Evolutionary conservation across 805 yeast genomes (phyloP), one percentile per base, ranked within the genome.

Genomic region (Cyberlindnera euphorbiiphila): DNA sequence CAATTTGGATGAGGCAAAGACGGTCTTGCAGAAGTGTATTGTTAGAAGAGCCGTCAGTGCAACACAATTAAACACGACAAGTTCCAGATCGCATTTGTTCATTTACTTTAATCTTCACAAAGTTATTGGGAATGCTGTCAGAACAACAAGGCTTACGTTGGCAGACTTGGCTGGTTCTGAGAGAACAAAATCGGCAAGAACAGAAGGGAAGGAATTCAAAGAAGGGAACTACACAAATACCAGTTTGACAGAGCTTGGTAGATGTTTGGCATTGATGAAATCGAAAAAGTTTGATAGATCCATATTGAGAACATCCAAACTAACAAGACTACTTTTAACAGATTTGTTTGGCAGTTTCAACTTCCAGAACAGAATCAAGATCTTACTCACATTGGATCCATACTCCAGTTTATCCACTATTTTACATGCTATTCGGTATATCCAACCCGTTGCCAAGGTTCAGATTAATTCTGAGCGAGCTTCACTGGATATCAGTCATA

Each of bases 101-200:
- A 57, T 69, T 4, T 64, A 66, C 37, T 59, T 74, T 32, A 70
- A 71, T 39, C 42, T 67, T 6, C 64, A 59, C 33, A 50, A 47
- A 13, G 42, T 59, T 30, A 21, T 44, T 34, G 59, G 60, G 2
- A 36, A 34, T 17, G 36, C 47, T 31, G 26, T 57, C 2, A 51
- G 46, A 25, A 51, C 61, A 2, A 52, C 72, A 5, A 61, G 74
- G 32, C 54, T 75, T 19, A 68, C 73, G 0, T 53, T 76, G 28
- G 73, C 72, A 0, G 80, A 76, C 45, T 48, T 76, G 14, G 77
- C 79, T 2, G 78, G 79, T 1, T 62, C 74, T 8, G 79, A 75
- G 51, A 61, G 78, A 47, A 61, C 71, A 9, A 71, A 69, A 40
- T 43, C 59, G 10, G 69, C 78, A 2, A 62, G 62, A 37, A 68